These are phyloP conservation scores for Teratosphaeria epicoccoides DNA, from an alignment of 2,329 filamentous ascomycete species.

Conservation along the genomic window DNA sequence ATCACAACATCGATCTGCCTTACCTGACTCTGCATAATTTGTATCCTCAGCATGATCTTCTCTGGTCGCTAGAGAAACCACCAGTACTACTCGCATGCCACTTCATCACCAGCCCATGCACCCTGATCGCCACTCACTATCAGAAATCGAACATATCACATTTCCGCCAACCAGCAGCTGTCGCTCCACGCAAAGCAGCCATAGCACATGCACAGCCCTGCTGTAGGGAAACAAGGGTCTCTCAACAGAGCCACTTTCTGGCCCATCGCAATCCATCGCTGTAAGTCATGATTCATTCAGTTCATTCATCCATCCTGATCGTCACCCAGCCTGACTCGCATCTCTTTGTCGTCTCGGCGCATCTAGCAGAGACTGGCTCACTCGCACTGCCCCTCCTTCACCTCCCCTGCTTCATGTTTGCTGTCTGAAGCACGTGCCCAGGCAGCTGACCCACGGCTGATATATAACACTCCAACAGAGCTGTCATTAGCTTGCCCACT, in stretches of 20 bases:
- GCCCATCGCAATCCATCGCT: not conserved
- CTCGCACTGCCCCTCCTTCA: not conserved
- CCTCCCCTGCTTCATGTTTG: not conserved
- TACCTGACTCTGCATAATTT: too few species aligned
- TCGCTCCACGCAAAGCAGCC: not conserved
- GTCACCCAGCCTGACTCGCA: too few species aligned
- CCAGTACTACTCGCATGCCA: too few species aligned
- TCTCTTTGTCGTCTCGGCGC: not conserved
- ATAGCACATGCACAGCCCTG: too few species aligned
- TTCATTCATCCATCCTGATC: too few species aligned
- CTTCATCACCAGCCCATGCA: too few species aligned
- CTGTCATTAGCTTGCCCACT: not conserved
- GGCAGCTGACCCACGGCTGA: not conserved
- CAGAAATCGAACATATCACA: not conserved
- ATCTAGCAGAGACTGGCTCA: not conserved
- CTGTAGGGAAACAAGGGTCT: too few species aligned
- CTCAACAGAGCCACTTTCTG: not conserved
- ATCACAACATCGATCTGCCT: not conserved
- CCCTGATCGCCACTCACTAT: too few species aligned
- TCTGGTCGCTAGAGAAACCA: too few species aligned
- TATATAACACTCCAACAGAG: not conserved
- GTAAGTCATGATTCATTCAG: not conserved
- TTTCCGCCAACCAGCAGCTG: not conserved
- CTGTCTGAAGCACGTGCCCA: not conserved
- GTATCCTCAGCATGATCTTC: too few species aligned